Evolutionary conservation across 192 early-diverging fungal species (phyloP).

Genomic region (Chytriomyces hyalinus): DNA sequence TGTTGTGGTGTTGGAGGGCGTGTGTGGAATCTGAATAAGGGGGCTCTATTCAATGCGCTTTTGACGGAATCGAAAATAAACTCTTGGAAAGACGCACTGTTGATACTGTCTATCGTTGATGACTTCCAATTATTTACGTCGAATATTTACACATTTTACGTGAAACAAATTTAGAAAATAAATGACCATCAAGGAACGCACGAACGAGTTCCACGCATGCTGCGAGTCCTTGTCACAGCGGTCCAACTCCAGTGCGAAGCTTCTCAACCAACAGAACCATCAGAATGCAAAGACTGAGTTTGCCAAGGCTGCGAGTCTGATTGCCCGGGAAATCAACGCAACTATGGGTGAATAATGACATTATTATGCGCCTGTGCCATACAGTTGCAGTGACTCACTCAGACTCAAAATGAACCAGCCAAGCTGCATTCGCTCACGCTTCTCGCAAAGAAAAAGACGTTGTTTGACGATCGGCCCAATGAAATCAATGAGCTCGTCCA

Average conservation of each 20-base stretch:
- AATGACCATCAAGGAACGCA: conserved; percentile 68
- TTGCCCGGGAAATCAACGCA: conserved; percentile 86
- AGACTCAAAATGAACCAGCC: conserved; percentile 16
- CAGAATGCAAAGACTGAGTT: conserved; percentile 75
- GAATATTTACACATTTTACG: background rate
- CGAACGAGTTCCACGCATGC: conserved; percentile 83
- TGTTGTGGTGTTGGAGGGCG: background rate
- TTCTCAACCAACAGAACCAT: conserved; percentile 37
- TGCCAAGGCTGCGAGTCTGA: conserved; percentile 76
- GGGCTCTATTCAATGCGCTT: background rate
- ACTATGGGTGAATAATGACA: conserved; percentile 56
- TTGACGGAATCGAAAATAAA: background rate
- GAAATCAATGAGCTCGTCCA: conserved; percentile 95
- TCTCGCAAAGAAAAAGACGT: conserved; percentile 92
- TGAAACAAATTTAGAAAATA: background rate
- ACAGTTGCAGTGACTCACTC: background rate
- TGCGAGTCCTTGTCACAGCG: conserved; percentile 73
- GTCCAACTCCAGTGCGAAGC: conserved; percentile 32
- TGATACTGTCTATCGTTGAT: background rate
- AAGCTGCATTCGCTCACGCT: conserved; percentile 86
- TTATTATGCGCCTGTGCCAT: background rate
- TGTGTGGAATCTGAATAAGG: background rate
- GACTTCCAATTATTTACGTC: background rate
- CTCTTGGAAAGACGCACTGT: too few species aligned
- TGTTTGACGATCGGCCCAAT: conserved; percentile 95